A percentile compares a stretch with the other conserved stretches of the same genome.
These are phyloP conservation scores for Alternaria postmessia DNA, from an alignment of 2,329 filamentous ascomycete species.

Conservation along the genomic window DNA sequence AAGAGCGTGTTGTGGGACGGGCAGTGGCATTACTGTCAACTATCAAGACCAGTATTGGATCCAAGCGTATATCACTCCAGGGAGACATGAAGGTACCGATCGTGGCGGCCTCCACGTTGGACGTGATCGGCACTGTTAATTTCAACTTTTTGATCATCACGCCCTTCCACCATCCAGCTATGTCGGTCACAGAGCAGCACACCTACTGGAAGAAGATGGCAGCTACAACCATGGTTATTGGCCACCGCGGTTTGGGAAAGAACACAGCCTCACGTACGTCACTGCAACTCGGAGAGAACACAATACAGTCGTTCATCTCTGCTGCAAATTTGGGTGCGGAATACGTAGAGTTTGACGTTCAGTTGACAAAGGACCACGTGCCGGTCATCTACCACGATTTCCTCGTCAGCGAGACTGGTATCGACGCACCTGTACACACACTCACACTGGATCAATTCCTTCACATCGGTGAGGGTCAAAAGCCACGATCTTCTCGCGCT, in stretches of 20 bases:
- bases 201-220: conserved; percentile 96
- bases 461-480: conserved; percentile 74
- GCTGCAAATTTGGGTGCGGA: conserved; percentile 88
- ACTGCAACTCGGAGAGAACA: conserved; percentile 95
- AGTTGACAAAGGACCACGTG: conserved; percentile 97
- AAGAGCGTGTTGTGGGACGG: conserved; percentile 84
- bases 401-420: conserved; percentile 94
- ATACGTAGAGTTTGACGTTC: conserved; percentile 83
- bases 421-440: conserved; percentile 95
- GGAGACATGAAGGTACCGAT: conserved; percentile 94
- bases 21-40: conserved; percentile 88
- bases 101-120: conserved; percentile 78
- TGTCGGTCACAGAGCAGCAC: conserved; percentile 87
- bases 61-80: conserved; percentile 88
- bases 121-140: conserved; percentile 92
- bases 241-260: conserved; percentile 80
- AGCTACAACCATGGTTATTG: conserved; percentile 85
- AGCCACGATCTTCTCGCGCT: conserved; percentile 57
- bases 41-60: conserved; percentile 81
- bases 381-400: conserved; percentile 99
- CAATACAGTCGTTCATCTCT: conserved; percentile 92
- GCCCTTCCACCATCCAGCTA: conserved; percentile 91
- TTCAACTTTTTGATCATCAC: conserved; percentile 98
- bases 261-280: conserved; percentile 85
- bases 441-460: conserved; percentile 95